phyloP scores from a whole-genome alignment of 768 basidiomycete species.

The Mycena filopes region DNA sequence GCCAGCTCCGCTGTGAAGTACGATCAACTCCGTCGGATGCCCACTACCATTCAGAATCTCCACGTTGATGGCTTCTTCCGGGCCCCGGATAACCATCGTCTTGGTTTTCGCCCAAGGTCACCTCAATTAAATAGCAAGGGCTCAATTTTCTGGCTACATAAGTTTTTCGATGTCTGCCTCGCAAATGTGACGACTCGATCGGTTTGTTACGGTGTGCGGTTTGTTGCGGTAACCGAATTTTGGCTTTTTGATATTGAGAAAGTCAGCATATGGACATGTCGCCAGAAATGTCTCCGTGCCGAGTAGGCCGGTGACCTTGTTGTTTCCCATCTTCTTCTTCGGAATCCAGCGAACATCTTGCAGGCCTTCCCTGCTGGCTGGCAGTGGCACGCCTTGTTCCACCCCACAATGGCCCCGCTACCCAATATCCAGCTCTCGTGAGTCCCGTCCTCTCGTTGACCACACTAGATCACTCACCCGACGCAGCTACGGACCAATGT shows the following conservation, averaged over 20 bases:
- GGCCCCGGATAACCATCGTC: too few relatives aligned
- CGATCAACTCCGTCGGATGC: too few relatives aligned
- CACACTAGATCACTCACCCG: neutral
- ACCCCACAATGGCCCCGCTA: constrained; percentile 8
- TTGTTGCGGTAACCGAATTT: neutral
- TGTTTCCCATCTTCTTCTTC: neutral
- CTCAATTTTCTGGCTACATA: too few relatives aligned
- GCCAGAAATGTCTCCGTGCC: constrained; percentile 1
- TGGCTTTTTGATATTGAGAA: neutral
- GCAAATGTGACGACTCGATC: too few relatives aligned
- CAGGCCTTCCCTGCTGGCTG: neutral
- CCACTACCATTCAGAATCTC: too few relatives aligned
- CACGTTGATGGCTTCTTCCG: too few relatives aligned
- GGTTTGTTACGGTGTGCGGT: too few relatives aligned
- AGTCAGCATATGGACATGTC: neutral
- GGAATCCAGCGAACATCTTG: neutral
- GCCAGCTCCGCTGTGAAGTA: too few relatives aligned
- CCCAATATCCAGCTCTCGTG: constrained; percentile 12
- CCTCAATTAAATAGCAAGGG: too few relatives aligned
- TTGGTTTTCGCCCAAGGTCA: too few relatives aligned
- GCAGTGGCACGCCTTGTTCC: neutral
- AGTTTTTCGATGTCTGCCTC: too few relatives aligned
- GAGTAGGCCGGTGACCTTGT: neutral
- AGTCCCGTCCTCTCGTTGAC: neutral
- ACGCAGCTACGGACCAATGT: constrained; percentile 11